phyloP scores from a whole-genome alignment of 2,329 filamentous ascomycete species.

The Aspergillus texensis region DNA sequence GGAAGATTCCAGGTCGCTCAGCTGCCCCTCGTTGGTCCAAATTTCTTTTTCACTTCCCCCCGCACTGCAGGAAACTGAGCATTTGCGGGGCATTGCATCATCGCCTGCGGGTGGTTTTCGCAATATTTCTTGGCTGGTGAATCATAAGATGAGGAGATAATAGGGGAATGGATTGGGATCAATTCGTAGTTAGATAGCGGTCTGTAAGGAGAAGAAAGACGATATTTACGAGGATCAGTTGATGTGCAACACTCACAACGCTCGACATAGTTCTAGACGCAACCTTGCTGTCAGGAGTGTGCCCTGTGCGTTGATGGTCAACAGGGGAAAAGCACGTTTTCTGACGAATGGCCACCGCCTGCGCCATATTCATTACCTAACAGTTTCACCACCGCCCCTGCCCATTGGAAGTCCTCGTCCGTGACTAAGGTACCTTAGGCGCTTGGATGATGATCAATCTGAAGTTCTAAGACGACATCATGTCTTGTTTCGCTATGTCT shows the following conservation, averaged over 20 bases:
- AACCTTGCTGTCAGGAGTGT: conserved; percentile 11
- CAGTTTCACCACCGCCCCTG: conserved; percentile 24
- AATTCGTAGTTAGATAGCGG: neutral
- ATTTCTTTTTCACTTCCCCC: conserved; percentile 19
- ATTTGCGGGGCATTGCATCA: conserved; percentile 28
- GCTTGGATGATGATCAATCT: conserved; percentile 7
- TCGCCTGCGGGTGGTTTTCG: neutral
- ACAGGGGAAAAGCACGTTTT: conserved; percentile 7
- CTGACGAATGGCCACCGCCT: conserved; percentile 28
- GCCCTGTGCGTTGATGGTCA: conserved; percentile 8
- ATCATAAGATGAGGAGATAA: neutral
- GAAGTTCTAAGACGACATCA: conserved; percentile 4
- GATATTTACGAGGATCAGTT: conserved; percentile 4
- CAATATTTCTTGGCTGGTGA: neutral
- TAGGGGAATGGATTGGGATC: neutral
- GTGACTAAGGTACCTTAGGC: conserved; percentile 6
- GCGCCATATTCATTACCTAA: conserved; percentile 37
- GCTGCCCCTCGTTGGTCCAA: neutral
- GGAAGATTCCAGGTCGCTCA: neutral
- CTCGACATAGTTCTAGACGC: conserved; percentile 21
- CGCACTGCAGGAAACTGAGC: conserved; percentile 28
- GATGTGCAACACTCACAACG: neutral
- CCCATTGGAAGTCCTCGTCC: conserved; percentile 17
- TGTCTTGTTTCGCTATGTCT: conserved; percentile 1
- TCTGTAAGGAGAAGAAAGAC: neutral